phyloP scores from a whole-genome alignment of 2,329 filamentous ascomycete species.

The Xylaria sp. region DNA sequence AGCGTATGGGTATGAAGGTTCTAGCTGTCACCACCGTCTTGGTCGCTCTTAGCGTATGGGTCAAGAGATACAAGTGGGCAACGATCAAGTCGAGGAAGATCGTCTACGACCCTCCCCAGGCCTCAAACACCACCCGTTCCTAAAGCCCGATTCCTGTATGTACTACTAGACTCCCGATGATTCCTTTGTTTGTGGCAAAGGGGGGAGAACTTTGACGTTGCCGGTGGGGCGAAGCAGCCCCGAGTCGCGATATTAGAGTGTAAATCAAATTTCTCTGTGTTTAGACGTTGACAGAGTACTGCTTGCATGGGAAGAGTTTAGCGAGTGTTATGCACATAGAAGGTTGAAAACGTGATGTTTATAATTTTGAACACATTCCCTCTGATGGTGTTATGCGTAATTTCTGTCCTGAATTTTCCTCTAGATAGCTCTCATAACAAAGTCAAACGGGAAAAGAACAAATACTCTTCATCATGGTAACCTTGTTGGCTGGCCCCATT shows the following conservation, averaged over 20 bases:
- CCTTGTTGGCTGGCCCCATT: conserved; percentile 21
- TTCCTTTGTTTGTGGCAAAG: conserved; percentile 49
- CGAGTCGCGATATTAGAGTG: conserved; percentile 54
- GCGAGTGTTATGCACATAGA: conserved; percentile 34
- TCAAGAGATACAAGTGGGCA: conserved; percentile 99
- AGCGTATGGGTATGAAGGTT: conserved; percentile 99
- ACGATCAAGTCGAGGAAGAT: conserved; percentile 96
- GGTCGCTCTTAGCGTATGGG: conserved; percentile 91
- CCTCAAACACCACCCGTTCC: conserved; percentile 61
- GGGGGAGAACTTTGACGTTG: conserved; percentile 45
- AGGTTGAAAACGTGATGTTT: conserved; percentile 31
- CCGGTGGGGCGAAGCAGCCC: conserved; percentile 47
- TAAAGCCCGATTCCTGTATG: conserved; percentile 51
- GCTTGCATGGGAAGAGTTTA: conserved; percentile 32
- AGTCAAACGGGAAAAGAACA: not conserved
- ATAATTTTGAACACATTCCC: conserved; percentile 9
- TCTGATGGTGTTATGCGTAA: not conserved
- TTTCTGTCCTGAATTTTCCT: not conserved
- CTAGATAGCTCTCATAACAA: not conserved
- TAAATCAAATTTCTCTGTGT: conserved; percentile 54
- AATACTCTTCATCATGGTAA: not conserved
- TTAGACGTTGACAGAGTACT: conserved; percentile 47
- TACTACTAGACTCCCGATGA: conserved; percentile 49
- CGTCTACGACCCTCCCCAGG: conserved; percentile 81
- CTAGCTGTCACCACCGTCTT: conserved; percentile 82